phyloP scores from a whole-genome alignment of 1,139 yeast species.

The Saccharomyces hybrid region DNA sequence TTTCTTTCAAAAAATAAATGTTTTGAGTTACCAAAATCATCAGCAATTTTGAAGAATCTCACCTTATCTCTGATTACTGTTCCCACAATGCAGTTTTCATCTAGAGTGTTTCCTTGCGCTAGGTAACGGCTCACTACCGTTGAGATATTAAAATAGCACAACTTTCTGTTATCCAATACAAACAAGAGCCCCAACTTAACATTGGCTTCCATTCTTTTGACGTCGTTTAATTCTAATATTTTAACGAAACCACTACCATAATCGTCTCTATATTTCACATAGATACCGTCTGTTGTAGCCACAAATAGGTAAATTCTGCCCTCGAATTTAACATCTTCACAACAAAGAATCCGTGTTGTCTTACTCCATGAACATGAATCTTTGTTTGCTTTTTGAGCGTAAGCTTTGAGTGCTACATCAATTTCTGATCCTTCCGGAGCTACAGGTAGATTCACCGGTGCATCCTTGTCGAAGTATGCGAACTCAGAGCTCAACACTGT shows the following conservation, averaged over 20 bases:
- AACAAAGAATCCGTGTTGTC: constrained; percentile 38
- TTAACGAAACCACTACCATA: constrained; percentile 38
- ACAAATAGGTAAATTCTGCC: constrained; percentile 24
- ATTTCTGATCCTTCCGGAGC: constrained; percentile 58
- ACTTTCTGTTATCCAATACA: constrained; percentile 48
- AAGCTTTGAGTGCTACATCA: constrained; percentile 39
- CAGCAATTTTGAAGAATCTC: constrained; percentile 52
- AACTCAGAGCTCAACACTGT: constrained; percentile 52
- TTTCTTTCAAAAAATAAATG: constrained; percentile 49
- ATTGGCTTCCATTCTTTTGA: constrained; percentile 56
- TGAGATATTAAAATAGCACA: constrained; percentile 54
- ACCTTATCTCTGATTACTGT: constrained; percentile 35
- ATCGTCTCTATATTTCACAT: constrained; percentile 29
- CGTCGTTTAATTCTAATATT: constrained; percentile 46
- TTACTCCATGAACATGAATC: constrained; percentile 1
- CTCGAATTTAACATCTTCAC: constrained; percentile 38
- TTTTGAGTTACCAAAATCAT: constrained; percentile 48
- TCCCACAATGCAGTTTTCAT: constrained; percentile 28
- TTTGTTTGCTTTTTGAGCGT: constrained; percentile 26
- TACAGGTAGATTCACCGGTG: constrained; percentile 52
- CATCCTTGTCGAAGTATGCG: constrained; percentile 51
- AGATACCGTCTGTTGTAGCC: constrained; percentile 32
- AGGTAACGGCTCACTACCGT: constrained; percentile 33
- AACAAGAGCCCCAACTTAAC: constrained; percentile 51
- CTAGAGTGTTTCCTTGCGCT: constrained; percentile 24